Percentiles rank a stretch among this genome's conserved stretches.
These are phyloP conservation scores for Wickerhamiella siamensis DNA, from an alignment of 805 yeast genomes.

Conservation along the genomic window DNA sequence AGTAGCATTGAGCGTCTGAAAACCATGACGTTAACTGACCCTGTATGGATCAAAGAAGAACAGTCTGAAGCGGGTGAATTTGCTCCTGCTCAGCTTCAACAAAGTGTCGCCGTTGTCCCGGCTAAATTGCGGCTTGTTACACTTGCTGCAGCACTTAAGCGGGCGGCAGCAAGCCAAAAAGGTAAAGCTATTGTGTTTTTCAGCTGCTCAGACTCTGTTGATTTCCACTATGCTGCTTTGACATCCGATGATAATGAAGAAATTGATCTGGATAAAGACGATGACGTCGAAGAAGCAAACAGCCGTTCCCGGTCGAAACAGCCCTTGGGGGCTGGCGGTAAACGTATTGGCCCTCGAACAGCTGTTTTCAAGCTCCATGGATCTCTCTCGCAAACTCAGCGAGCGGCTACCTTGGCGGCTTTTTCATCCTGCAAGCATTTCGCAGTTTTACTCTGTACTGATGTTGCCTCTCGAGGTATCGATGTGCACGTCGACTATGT, in stretches of 20 bases:
- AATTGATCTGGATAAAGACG: slow-evolving; percentile 24
- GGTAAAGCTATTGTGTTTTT: slow-evolving; percentile 53
- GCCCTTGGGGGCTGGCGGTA: slow-evolving; percentile 38
- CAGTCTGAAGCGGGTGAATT: slow-evolving; percentile 20
- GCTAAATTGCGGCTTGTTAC: slow-evolving; percentile 83
- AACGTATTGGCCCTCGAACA: slow-evolving; percentile 33
- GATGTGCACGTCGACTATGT: slow-evolving; percentile 81
- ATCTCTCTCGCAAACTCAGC: slow-evolving; percentile 66
- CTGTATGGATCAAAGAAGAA: slow-evolving; percentile 48
- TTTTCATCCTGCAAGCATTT: slow-evolving; percentile 28
- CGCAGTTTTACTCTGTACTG: slow-evolving; percentile 77
- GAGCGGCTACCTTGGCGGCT: slow-evolving; percentile 60
- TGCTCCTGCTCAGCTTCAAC: slow-evolving; percentile 86
- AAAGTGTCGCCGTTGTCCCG: slow-evolving; percentile 72
- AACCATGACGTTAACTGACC: slow-evolving; percentile 55
- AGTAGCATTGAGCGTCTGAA: slow-evolving; percentile 69
- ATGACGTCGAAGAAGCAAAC: slow-evolving; percentile 17
- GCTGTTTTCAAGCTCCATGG: slow-evolving; percentile 73
- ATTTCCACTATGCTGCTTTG: slow-evolving; percentile 72
- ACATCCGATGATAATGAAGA: slow-evolving; percentile 36
- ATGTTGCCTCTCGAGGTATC: slow-evolving; percentile 93
- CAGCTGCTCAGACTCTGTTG: slow-evolving; percentile 93
- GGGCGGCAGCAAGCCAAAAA: slow-evolving; percentile 14
- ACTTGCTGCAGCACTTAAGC: slow-evolving; percentile 47
- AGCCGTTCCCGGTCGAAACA: neutral